Percentiles rank a stretch among this genome's conserved stretches.
These are phyloP conservation scores for Bonia amplexicaulis DNA, from an alignment of 176 grass and related monocot genomes.

Conservation along the genomic window DNA sequence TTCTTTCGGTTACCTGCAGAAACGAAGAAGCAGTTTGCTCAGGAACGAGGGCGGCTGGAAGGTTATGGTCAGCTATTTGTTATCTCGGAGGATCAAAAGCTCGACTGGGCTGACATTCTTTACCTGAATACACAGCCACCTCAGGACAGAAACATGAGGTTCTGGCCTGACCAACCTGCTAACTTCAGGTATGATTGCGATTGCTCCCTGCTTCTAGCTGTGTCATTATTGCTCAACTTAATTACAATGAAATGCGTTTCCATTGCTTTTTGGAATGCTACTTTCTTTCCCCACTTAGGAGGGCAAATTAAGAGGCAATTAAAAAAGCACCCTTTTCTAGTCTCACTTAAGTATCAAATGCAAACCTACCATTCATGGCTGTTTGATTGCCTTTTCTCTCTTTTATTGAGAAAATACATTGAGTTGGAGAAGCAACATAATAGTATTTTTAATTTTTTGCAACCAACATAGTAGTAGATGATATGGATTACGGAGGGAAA, in stretches of 20 bases:
- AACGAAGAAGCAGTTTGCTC: conserved; percentile 16
- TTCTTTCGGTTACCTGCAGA: conserved; percentile 41
- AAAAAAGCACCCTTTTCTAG: not conserved
- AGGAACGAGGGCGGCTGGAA: conserved; percentile 26
- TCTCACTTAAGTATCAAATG: not conserved
- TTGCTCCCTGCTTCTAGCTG: not conserved
- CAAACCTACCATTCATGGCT: not conserved
- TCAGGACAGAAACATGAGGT: conserved; percentile 16
- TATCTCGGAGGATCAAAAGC: conserved; percentile 52
- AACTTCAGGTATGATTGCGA: conserved; percentile 28
- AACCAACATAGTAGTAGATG: not conserved
- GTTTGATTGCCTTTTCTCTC: too few relatives aligned
- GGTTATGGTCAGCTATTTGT: conserved; percentile 62
- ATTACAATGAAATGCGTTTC: not conserved
- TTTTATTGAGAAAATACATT: not conserved
- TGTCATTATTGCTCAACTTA: not conserved
- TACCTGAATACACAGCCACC: conserved; percentile 31
- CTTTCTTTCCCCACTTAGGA: not conserved
- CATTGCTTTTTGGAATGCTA: not conserved
- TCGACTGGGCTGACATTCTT: conserved; percentile 56
- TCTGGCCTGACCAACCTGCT: conserved; percentile 48
- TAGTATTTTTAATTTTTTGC: not conserved
- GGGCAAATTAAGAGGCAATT: not conserved
- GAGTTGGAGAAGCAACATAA: not conserved
- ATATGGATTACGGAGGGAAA: not conserved